A percentile compares a stretch with the other conserved stretches of the same genome.
Conservation (phyloP, 2,329 filamentous ascomycete species). For the Nemania abortiva region DNA sequence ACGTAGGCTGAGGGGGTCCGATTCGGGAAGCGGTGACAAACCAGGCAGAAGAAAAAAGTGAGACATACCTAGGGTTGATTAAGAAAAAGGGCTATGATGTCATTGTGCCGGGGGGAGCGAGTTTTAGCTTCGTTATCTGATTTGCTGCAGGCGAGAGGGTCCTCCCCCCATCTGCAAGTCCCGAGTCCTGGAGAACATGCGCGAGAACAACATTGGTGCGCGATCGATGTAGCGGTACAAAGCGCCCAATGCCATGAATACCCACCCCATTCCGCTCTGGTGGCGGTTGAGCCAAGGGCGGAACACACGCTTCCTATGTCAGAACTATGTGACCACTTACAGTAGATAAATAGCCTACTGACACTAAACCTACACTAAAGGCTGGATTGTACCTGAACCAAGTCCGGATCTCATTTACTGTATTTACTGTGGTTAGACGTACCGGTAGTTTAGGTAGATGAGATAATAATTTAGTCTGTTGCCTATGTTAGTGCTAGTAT, state of each 20-base stretch:
- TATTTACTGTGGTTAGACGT: background rate
- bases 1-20: background rate
- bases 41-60: slow-evolving; percentile 10
- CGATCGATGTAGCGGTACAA: background rate
- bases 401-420: background rate
- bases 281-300: background rate
- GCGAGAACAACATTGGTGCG: background rate
- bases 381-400: background rate
- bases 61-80: slow-evolving; percentile 9
- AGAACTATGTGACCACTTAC: background rate
- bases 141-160: slow-evolving; percentile 6
- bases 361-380: background rate
- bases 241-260: background rate
- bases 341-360: background rate
- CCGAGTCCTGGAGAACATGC: slow-evolving; percentile 1
- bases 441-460: background rate
- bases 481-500: background rate
- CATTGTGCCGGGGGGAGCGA: slow-evolving; percentile 1
- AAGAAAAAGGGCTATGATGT: slow-evolving; percentile 27
- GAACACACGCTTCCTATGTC: background rate
- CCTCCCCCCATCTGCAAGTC: background rate
- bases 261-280: background rate
- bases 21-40: slow-evolving; percentile 20
- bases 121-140: slow-evolving; percentile 11
- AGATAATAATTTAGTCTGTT: background rate